Evolutionary conservation across 345 rosid genomes (phyloP), one percentile per base, ranked within the genome.

Genomic region (Arabidopsis arenosa): DNA sequence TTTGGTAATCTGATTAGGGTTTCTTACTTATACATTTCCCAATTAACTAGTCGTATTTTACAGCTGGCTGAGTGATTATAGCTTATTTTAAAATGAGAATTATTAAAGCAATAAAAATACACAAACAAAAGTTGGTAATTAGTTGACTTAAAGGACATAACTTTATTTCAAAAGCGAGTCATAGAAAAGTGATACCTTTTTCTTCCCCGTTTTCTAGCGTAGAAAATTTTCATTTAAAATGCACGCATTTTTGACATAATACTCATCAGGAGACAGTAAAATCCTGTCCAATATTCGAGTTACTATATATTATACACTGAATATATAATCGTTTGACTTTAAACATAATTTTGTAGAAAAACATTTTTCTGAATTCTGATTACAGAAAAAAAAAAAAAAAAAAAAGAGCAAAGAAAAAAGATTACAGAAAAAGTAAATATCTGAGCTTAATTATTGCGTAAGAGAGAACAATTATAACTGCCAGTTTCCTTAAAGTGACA

Each of bases 391-490:
- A 47, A 28, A 28, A 4, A 21, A 30, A 18, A 28, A 48, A n/a
- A 35, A 47, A 28, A 28, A 4, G 32, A 4, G 32, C 32, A 26
- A 45, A 7, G 43, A 41, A 48, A 41, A 28, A 35, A 47, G 14
- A 45, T 49, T 61, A 62, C 18, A 21, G 39, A 18, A 28, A 48
- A 41, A 48, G 30, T 17, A 35, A 36, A 59, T 3, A 17, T 58
- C 1, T 63, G 71, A 70, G 53, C 41, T 30, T 70, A 76, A 36
- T 26, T 70, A 55, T 53, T 76, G 53, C 72, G 75, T 63, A 56
- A 70, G 71, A 55, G 71, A 63, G 54, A 63, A 76, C 63, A 70
- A 70, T 47, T 70, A 37, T 54, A 70, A 77, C 80, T 63, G 72
- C 61, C 72, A 70, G 76, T 63, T 47, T 77, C 76, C 63, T 63